Conservation (phyloP, 2,329 filamentous ascomycete genomes). For the Clonostachys rhizophaga region DNA sequence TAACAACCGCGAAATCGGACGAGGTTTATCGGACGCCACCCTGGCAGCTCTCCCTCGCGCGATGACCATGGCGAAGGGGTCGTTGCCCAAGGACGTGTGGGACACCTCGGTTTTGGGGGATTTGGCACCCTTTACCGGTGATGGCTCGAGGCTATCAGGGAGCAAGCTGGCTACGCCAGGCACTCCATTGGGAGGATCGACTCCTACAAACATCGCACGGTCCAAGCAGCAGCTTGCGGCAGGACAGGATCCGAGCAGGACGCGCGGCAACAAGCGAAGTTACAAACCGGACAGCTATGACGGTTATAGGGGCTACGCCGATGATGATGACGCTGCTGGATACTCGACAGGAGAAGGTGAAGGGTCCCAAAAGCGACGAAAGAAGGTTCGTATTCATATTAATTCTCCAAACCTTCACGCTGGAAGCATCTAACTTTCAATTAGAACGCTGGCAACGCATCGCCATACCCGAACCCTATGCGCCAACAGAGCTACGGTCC, state of each 20-base stretch:
- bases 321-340: conserved; percentile 49
- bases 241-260: conserved; percentile 45
- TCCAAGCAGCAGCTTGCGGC: conserved; percentile 30
- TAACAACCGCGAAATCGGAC: conserved; percentile 48
- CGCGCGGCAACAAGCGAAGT: conserved; percentile 62
- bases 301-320: conserved; percentile 66
- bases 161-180: conserved; percentile 46
- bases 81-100: conserved; percentile 50
- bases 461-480: conserved; percentile 34
- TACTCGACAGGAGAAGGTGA: conserved; percentile 72
- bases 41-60: conserved; percentile 42
- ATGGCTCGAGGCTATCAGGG: conserved; percentile 32
- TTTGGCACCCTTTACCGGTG: conserved; percentile 34
- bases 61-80: conserved; percentile 52
- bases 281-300: conserved; percentile 73
- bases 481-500: conserved; percentile 52
- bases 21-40: conserved; percentile 42
- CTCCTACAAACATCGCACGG: conserved; percentile 10
- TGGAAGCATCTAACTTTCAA: conserved; percentile 29
- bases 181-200: conserved; percentile 34
- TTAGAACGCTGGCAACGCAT: conserved; percentile 41
- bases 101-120: conserved; percentile 56
- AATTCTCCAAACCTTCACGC: background rate
- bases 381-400: conserved; percentile 45
- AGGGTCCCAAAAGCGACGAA: conserved; percentile 59